Base-by-base conservation (phyloP, 495 filamentous ascomycete species). In the Podospora appendiculata region DNA sequence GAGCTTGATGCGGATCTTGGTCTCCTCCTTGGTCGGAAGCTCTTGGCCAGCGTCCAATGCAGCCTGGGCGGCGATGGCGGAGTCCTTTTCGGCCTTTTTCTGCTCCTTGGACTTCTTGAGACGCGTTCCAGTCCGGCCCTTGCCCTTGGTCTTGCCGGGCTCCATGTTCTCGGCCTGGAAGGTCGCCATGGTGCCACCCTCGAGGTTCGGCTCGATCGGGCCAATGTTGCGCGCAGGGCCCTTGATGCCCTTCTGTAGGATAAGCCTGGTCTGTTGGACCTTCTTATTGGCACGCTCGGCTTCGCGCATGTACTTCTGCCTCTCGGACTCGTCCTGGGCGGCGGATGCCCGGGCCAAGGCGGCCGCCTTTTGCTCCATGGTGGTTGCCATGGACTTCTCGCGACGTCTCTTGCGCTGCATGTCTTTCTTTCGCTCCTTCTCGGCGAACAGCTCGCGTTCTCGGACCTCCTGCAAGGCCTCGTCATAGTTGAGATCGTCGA, bases 381-480 rank as follows among this genome's bases (percentile, higher is more conserved):
- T 90, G 52, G 84, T 77, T 12, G 87, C 86, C 64, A 96, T 86
- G 10, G 93, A 95, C 70, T 96, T 96, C 65, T 98, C 93, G 16
- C 93, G 83, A n/a, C 93, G 85, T 19, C 93, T 83, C 72, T 96
- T 97, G 19, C 94, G 86, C 62, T 99, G 93, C 87, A 96, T 95
- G 56, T 97, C 93, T 73, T 99, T 99, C 78, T 99, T 99, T 32
- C 94, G 89, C 69, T 97, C 94, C 67, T 97, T 99, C 65, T 99
- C 93, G 45, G 93, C 90, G 51, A 87, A 86, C 8, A 96, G 76
- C 64, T 96, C 93, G 55, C 87, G 88, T 50, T 87, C 83, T 53
- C 93, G 87, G 1, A 98, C 92, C 58, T 95, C 85, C 42, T 86
- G 79, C 48, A 90, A 75, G 14, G 91, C 93, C 12, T 82, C 83